phyloP scores from a whole-genome alignment of 148 eudicot genomes.

The Polygonum maritimum region DNA sequence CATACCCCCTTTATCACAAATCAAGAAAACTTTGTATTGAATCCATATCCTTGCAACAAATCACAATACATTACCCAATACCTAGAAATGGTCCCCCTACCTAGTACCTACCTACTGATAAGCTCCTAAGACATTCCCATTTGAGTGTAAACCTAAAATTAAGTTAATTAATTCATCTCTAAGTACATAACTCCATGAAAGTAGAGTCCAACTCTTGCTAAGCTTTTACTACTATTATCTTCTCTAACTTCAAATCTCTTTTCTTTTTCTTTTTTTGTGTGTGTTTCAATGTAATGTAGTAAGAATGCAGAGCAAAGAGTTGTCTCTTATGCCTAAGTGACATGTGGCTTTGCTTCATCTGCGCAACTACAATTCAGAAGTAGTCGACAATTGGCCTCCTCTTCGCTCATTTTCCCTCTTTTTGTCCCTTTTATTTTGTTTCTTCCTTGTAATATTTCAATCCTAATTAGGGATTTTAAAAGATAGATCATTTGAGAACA shows the following conservation, averaged over 20 bases:
- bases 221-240: not conserved
- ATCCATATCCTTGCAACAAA: not conserved
- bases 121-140: slow-evolving; percentile 7
- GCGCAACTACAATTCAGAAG: slow-evolving; percentile 1
- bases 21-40: slow-evolving; percentile 7
- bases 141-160: not conserved
- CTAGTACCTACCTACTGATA: slow-evolving; percentile 7
- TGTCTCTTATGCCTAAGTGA: not conserved
- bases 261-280: not conserved
- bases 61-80: slow-evolving; percentile 6
- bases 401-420: not conserved
- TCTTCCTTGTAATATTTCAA: not conserved
- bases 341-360: slow-evolving; percentile 13
- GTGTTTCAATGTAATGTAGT: not conserved
- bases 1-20: not conserved
- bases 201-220: not conserved
- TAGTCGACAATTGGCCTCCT: slow-evolving; percentile 15
- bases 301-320: slow-evolving; percentile 7
- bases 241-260: not conserved
- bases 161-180: not conserved
- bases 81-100: slow-evolving; percentile 26
- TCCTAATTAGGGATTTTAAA: not conserved
- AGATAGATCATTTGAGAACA: not conserved
- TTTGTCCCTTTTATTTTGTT: not conserved
- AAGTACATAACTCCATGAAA: not conserved